Conservation (phyloP, 2,329 filamentous ascomycete genomes). For the Rhytidhysteron rufulum region DNA sequence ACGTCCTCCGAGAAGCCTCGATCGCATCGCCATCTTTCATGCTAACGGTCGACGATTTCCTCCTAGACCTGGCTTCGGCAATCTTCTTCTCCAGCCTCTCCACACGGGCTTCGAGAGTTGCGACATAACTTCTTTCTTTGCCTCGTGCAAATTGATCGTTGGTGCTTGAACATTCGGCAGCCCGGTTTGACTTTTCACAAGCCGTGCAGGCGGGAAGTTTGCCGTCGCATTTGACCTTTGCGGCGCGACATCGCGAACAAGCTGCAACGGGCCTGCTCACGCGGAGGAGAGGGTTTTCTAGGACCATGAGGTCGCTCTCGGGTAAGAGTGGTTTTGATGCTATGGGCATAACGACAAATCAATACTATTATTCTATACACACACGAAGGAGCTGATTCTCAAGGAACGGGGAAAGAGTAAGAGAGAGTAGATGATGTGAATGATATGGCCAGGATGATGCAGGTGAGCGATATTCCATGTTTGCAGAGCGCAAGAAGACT, state of each 20-base stretch:
- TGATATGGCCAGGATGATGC: no score
- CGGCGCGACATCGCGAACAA: conserved; percentile 77
- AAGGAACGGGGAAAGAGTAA: conserved; percentile 2
- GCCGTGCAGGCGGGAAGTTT: conserved; percentile 93
- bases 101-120: conserved; percentile 85
- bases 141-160: conserved; percentile 95
- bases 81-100: conserved; percentile 83
- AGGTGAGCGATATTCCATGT: no score
- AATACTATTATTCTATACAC: neutral
- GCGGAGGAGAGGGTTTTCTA: conserved; percentile 59
- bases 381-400: no score
- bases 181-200: conserved; percentile 85
- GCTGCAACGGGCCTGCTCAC: conserved; percentile 77
- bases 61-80: conserved; percentile 59
- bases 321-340: conserved; percentile 8
- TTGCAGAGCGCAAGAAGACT: no score
- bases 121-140: conserved; percentile 95
- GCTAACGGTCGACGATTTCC: conserved; percentile 68
- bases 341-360: conserved; percentile 10
- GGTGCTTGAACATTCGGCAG: conserved; percentile 83
- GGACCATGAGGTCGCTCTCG: conserved; percentile 37
- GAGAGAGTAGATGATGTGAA: conserved; percentile 5
- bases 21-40: conserved; percentile 57
- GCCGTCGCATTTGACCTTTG: conserved; percentile 97
- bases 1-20: conserved; percentile 49